Evolutionary conservation across 169 alveolate genomes (phyloP), one percentile per base, ranked within the genome.

Genomic region (Plasmodium gallinaceum): DNA sequence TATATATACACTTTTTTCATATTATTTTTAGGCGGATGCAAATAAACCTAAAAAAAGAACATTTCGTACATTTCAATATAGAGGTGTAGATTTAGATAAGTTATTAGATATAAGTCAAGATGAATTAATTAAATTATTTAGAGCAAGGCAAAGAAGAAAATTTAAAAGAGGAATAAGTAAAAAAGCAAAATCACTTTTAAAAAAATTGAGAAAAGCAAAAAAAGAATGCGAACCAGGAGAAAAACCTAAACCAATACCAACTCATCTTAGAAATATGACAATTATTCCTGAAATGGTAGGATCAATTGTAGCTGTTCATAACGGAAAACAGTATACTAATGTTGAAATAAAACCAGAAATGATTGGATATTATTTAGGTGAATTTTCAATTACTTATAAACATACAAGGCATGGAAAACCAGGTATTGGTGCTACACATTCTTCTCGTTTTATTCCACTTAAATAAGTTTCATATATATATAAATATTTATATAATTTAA

Each of bases 291-390:
- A 97, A 86, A 97, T 98, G 99, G 98, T 98, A 68, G 99, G 99
- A 43, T 97, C 99, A 57, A 97, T 98, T 60, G 99, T 98, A 62
- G 99, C 98, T 68, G 98, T 98, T 73, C 98, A 98, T 98, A 97
- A 98, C 90, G 99, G 99, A 66, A 98, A 98, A 95, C 97, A 96
- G 90, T 98, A 95, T 95, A 97, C 96, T 93, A 96, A 97, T 75
- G 99, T 98, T 70, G 99, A 98, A 95, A 97, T 98, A 88, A 98
- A 98, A 94, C 99, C 99, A 22, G 99, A 98, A 94, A 98, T 98
- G 99, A 96, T 98, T 88, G 99, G 99, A 71, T 97, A 98, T 97
- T 98, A 98, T 95, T 95, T 98, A 74, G 99, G 99, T 22, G 99
- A 98, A 95, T 98, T 98, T 96, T 97, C 99, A 64, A 96, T 98